Evolutionary conservation across 441 rosid genomes (phyloP), one percentile per base, ranked within the genome.

Genomic region (Erodium trifolium): DNA sequence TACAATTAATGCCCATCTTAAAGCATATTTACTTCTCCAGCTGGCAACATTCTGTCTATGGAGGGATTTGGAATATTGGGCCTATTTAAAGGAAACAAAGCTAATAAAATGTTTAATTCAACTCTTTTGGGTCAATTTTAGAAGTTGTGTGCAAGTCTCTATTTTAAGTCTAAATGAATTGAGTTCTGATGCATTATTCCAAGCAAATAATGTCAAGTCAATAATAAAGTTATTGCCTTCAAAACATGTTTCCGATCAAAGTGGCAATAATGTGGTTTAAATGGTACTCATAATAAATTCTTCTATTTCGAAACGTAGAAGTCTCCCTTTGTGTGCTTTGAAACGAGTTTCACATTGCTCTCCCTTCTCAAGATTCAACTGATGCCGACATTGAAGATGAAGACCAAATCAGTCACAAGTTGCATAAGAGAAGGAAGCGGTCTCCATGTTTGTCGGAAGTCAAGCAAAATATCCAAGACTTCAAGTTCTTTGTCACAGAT

Each of bases 301-400:
- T 43, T 43, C 49, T 43, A 43, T 43, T 43, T 43, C 10, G 23
- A 55, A n/a, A 18, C 16, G n/a, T 6, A 55, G 62, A 8, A 7
- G 10, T 17, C 62, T 8, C 6, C 23, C 23, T 55, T 14, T 55
- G 62, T 18, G 23, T 55, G 62, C 62, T 55, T 55, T 55, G 62
- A 55, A 16, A 3, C 19, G 4, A 55, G 62, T 8, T 55, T 55
- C 23, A 55, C 62, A 17, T 55, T 55, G 23, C 49, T 4, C 79
- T 83, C 79, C 12, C 13, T 66, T 73, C 70, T 77, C 80, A 37
- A 78, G 81, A 74, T 72, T 73, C 78, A 68, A 76, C 88, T 80
- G 84, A 88, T 88, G 93, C 93, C 93, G 84, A 78, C 87, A 12
- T 37, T 82, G 77, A 82, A 82, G 78, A 86, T 88, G 90, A 86